phyloP scores from a whole-genome alignment of 108 stramenopile genomes.

The Pelagomonas calceolata region DNA sequence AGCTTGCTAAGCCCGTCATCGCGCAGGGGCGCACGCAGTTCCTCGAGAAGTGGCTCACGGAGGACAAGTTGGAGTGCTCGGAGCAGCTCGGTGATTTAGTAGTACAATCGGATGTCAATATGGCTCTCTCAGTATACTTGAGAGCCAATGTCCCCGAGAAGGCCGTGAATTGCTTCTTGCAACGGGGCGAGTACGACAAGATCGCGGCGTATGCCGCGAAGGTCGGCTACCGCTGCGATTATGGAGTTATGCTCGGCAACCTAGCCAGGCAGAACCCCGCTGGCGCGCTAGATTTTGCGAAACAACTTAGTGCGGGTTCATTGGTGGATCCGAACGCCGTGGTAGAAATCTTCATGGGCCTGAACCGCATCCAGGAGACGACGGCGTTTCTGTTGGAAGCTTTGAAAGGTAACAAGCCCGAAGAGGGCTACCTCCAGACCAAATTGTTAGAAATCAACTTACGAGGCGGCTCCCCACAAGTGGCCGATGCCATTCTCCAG shows the following conservation, averaged over 20 bases:
- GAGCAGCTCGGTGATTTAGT: conserved; percentile 96
- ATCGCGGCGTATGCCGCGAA: conserved; percentile 92
- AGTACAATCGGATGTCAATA: conserved; percentile 75
- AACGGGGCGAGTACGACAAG: conserved; percentile 96
- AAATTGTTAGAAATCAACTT: conserved; percentile 99
- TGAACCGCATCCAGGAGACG: conserved; percentile 91
- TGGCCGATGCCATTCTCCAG: conserved; percentile 98
- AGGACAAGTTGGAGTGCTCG: conserved; percentile 84
- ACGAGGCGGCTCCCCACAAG: conserved; percentile 93
- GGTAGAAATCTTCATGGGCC: conserved; percentile 91
- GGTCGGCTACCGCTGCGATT: conserved; percentile 92
- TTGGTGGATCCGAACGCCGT: conserved; percentile 91
- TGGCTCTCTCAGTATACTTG: conserved; percentile 95
- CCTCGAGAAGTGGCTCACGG: conserved; percentile 99
- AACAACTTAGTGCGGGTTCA: conserved; percentile 80
- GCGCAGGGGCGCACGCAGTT: conserved; percentile 86
- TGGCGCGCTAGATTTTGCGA: conserved; percentile 93
- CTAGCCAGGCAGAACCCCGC: conserved; percentile 91
- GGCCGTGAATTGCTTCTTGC: conserved; percentile 96
- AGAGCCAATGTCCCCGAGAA: conserved; percentile 87
- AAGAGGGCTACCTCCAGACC: conserved; percentile 98
- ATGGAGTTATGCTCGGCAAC: conserved; percentile 88
- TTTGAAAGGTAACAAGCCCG: conserved; percentile 92
- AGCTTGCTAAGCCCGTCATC: conserved; percentile 91
- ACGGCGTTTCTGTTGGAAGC: conserved; percentile 96